Evolutionary conservation across 495 filamentous ascomycete species (phyloP).

Genomic region (Annulohypoxylon bovei): DNA sequence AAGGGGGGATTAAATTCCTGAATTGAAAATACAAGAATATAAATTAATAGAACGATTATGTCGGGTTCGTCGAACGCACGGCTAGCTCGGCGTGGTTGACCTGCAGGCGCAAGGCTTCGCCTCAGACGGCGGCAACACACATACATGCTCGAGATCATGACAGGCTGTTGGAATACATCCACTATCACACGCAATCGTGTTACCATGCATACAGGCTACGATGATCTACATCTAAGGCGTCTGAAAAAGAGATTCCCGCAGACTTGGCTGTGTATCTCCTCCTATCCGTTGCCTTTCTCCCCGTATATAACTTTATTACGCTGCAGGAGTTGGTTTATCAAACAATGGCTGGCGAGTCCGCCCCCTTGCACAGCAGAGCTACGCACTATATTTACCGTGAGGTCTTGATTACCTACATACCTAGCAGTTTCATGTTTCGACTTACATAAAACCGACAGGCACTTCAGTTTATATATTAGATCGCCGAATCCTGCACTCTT

Average conservation of each 20-base stretch:
- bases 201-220: constrained; percentile 26
- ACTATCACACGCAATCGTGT: constrained; percentile 13
- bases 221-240: constrained; percentile 23
- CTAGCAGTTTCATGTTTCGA: not conserved
- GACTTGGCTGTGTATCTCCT: not conserved
- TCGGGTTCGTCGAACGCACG: constrained; percentile 6
- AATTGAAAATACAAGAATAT: not conserved
- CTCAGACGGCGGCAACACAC: constrained; percentile 25
- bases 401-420: not conserved
- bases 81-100: constrained; percentile 17
- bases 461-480: not conserved
- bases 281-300: not conserved
- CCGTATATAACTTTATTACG: not conserved
- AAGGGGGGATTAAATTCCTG: not conserved
- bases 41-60: not conserved
- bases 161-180: constrained; percentile 9
- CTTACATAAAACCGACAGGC: not conserved
- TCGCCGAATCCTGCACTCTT: not conserved
- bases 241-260: constrained; percentile 12
- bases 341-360: constrained; percentile 8
- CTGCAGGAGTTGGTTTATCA: constrained; percentile 16
- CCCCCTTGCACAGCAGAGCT: constrained; percentile 30
- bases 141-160: constrained; percentile 4
- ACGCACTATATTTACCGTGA: constrained; percentile 4
- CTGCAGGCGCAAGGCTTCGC: constrained; percentile 31